Conservation (phyloP, 2,329 filamentous ascomycete genomes). For the Pseudocercospora eumusae region DNA sequence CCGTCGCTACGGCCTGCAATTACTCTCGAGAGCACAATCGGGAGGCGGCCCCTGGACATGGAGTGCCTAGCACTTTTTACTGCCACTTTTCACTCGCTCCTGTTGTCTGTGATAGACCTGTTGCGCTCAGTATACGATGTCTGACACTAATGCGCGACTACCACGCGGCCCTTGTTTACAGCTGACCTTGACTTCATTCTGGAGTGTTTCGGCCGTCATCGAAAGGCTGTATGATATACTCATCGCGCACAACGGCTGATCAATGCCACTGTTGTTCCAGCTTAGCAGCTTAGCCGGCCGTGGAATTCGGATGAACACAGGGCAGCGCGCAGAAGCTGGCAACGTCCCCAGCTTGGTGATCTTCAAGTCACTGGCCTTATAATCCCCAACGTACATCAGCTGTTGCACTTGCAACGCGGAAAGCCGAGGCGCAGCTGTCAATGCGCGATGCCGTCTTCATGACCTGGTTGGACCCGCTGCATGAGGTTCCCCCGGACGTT, state of each 20-base stretch:
- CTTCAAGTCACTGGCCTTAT: neutral
- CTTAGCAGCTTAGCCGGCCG: neutral
- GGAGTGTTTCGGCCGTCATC: neutral
- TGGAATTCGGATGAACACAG: neutral
- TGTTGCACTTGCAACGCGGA: neutral
- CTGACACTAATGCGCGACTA: neutral
- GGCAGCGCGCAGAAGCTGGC: neutral
- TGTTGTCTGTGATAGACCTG: neutral
- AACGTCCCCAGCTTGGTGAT: neutral
- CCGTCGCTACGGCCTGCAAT: neutral
- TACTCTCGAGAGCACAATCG: neutral
- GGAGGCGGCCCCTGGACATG: neutral
- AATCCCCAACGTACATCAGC: neutral
- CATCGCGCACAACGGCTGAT: neutral
- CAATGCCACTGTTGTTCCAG: neutral
- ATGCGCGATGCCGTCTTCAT: slow-evolving; percentile 14
- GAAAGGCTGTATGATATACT: neutral
- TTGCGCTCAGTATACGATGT: neutral
- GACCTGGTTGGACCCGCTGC: slow-evolving; percentile 14
- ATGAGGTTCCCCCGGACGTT: slow-evolving; percentile 3
- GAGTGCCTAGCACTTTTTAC: neutral
- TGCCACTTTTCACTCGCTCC: neutral
- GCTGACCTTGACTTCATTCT: neutral
- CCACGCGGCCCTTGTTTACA: neutral
- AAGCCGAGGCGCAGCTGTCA: slow-evolving; percentile 8